These are phyloP conservation scores for cucumber (Cucumis sativus) DNA, from an alignment of 306 rosid genomes.

Conservation along the genomic window Cucumber_9930_V3 NC_026660.2:3721001-3721500, in stretches of 20 bases:
- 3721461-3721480: too few species aligned
- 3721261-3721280: neutral
- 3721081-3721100: neutral
- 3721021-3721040: too few species aligned
- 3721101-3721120: slow-evolving; percentile 1
- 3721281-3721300: neutral
- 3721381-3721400: too few species aligned
- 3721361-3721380: too few species aligned
- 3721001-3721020: too few species aligned
- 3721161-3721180: neutral
- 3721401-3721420: too few species aligned
- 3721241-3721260: neutral
- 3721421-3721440: too few species aligned
- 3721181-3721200: neutral
- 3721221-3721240: slow-evolving; percentile 8
- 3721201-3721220: slow-evolving; percentile 15
- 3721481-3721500: too few species aligned
- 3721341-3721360: too few species aligned
- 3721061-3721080: neutral
- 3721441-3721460: too few species aligned
- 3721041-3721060: neutral
- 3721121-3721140: neutral
- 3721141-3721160: neutral
- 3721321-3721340: too few species aligned
- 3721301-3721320: too few species aligned